These are phyloP conservation scores for Uronychia binucleata DNA, from an alignment of 73 alveolate species.

Conservation along the genomic window DNA sequence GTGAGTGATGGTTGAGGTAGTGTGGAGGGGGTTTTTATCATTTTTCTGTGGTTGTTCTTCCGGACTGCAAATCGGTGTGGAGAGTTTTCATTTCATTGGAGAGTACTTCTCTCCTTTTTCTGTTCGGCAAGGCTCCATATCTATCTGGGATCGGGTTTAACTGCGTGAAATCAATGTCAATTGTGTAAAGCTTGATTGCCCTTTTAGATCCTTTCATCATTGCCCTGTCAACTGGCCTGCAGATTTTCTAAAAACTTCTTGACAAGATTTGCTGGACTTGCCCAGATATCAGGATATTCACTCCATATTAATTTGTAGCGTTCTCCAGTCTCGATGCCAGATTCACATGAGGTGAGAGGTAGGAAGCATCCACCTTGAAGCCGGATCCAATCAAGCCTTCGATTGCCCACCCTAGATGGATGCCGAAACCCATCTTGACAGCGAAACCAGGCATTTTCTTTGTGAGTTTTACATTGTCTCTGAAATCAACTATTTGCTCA, in stretches of 20 bases:
- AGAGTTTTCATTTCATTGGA: neutral
- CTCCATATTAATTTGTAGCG: constrained; percentile 71
- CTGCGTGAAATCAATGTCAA: constrained; percentile 49
- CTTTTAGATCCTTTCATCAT: constrained; percentile 56
- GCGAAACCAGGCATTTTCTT: constrained; percentile 50
- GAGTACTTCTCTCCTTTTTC: neutral
- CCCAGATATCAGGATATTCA: constrained; percentile 65
- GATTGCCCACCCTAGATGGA: constrained; percentile 76
- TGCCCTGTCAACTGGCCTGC: constrained; percentile 55
- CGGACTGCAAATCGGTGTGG: too few species aligned
- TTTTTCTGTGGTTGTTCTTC: neutral
- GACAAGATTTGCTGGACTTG: constrained; percentile 60
- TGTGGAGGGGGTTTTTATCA: constrained; percentile 3
- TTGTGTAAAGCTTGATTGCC: constrained; percentile 55
- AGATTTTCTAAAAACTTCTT: constrained; percentile 37
- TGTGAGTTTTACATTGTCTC: constrained; percentile 44
- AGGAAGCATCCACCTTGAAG: constrained; percentile 74
- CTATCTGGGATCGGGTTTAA: neutral
- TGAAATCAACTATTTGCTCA: constrained; percentile 50
- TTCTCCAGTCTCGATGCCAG: constrained; percentile 71
- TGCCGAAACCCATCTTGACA: constrained; percentile 70
- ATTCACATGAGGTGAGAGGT: constrained; percentile 69
- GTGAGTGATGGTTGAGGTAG: constrained; percentile 4
- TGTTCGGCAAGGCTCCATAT: neutral
- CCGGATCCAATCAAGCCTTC: constrained; percentile 79